Base-by-base conservation (phyloP, 345 rosid species). In the Citrus sp. region DNA sequence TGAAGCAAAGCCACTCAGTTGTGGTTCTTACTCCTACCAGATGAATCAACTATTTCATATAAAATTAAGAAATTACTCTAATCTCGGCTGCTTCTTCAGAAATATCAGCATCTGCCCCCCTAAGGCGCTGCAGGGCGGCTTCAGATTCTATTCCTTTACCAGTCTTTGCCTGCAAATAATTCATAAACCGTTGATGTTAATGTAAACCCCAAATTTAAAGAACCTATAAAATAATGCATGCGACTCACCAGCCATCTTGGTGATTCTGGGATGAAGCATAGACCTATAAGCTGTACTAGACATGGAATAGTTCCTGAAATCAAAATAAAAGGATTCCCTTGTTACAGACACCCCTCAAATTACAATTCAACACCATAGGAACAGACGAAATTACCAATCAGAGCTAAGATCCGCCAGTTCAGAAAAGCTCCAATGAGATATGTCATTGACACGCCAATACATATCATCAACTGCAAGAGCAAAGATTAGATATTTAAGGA, bases 241-340 rank as follows among this genome's bases (percentile, higher is more conserved):
- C 7, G 46, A 30, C 86, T 86, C 82, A 90, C 96, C 91, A 89
- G 79, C 93, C 93, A 92, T 81, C 97, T 82, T 30, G 91, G 91
- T 19, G 89, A 88, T 69, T 85, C 92, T 70, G 92, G 89, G 77
- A 84, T 84, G 82, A 87, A 70, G 79, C 74, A 84, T n/a, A 85
- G 74, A 32, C 83, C 88, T 2, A 88, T 27, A 59, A 86, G 74
- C 74, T 86, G 87, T 21, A 82, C 3, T 16, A 76, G 77, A 56
- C 87, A 84, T 6, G 91, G 89, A 69, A 83, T 75, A 68, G 74
- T 79, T 76, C 86, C 90, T 84, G 80, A 60, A 62, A 68, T 54
- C 34, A 77, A 30, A 56, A 42, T 27, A 68, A 13, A 51, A 54
- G 19, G 42, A 79, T 38, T 19, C n/a, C 68, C 72, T 22, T 9